Conservation (phyloP, 2,329 filamentous ascomycete genomes). For the Zymoseptoria pseudotritici region DNA sequence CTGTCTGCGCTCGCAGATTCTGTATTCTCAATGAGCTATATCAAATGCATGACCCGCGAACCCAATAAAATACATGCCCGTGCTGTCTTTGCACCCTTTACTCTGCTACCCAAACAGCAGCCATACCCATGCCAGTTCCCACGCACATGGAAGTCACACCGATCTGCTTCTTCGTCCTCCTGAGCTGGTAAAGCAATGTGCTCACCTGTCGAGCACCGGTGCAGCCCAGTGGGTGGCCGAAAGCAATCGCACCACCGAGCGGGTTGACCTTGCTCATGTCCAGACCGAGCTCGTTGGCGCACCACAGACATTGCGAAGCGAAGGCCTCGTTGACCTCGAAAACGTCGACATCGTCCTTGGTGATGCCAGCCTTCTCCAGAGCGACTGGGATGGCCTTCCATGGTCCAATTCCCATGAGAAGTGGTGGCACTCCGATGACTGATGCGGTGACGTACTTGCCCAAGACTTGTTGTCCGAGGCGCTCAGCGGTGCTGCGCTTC, state of each 20-base stretch:
- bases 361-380: slow-evolving; percentile 77
- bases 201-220: slow-evolving; percentile 91
- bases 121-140: slow-evolving; percentile 97
- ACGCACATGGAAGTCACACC: slow-evolving; percentile 95
- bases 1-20: not conserved
- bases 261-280: slow-evolving; percentile 87
- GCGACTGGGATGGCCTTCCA: slow-evolving; percentile 94
- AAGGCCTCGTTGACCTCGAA: slow-evolving; percentile 99
- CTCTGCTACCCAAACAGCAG: slow-evolving; percentile 90
- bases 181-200: slow-evolving; percentile 83
- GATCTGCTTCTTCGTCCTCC: slow-evolving; percentile 73
- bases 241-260: slow-evolving; percentile 93
- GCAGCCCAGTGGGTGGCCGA: slow-evolving; percentile 79
- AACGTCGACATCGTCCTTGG: slow-evolving; percentile 87
- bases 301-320: slow-evolving; percentile 90
- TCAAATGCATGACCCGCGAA: not conserved
- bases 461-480: slow-evolving; percentile 77
- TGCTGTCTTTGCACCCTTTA: slow-evolving; percentile 38
- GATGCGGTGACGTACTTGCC: slow-evolving; percentile 87
- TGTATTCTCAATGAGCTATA: not conserved
- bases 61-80: not conserved
- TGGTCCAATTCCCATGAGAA: slow-evolving; percentile 93
- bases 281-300: slow-evolving; percentile 77
- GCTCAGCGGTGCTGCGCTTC: slow-evolving; percentile 85
- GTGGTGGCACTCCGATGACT: slow-evolving; percentile 79